A percentile compares a stretch with the other conserved stretches of the same genome.
Conservation (phyloP, 345 rosid genomes). For the Eucalyptus rudis region DNA sequence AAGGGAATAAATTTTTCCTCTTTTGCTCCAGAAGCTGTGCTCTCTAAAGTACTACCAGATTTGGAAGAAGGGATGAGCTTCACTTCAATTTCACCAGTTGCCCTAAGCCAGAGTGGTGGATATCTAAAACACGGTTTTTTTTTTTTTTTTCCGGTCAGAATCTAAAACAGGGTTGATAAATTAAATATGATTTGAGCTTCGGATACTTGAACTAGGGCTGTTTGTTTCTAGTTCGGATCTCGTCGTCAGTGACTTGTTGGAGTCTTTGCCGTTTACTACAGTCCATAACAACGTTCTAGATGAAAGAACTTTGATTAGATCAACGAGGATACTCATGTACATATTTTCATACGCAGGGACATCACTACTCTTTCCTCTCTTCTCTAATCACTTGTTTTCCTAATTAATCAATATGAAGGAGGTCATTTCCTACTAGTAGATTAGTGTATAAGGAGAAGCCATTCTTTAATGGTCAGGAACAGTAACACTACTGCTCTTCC, state of each 20-base stretch:
- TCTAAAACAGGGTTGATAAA: background rate
- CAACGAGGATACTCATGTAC: background rate
- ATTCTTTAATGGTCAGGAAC: background rate
- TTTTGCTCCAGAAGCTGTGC: too few relatives aligned
- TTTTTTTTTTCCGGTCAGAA: too few relatives aligned
- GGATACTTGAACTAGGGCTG: background rate
- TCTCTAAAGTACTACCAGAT: too few relatives aligned
- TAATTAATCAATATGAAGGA: background rate
- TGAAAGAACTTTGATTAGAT: background rate
- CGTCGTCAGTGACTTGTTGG: background rate
- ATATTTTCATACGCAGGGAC: too few relatives aligned
- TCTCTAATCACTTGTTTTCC: background rate
- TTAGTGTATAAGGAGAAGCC: background rate
- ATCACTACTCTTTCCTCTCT: background rate
- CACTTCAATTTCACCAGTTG: too few relatives aligned
- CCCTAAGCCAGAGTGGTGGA: background rate
- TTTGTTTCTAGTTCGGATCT: background rate
- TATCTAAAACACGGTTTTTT: too few relatives aligned
- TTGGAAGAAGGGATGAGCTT: too few relatives aligned
- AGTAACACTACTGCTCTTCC: background rate
- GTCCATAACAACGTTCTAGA: background rate
- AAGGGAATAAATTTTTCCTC: too few relatives aligned
- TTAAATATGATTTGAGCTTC: background rate
- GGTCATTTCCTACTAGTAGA: background rate
- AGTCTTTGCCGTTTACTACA: background rate